These are phyloP conservation scores for Colletotrichum tamarilloi DNA, from an alignment of 2,329 filamentous ascomycete genomes.

Conservation along the genomic window DNA sequence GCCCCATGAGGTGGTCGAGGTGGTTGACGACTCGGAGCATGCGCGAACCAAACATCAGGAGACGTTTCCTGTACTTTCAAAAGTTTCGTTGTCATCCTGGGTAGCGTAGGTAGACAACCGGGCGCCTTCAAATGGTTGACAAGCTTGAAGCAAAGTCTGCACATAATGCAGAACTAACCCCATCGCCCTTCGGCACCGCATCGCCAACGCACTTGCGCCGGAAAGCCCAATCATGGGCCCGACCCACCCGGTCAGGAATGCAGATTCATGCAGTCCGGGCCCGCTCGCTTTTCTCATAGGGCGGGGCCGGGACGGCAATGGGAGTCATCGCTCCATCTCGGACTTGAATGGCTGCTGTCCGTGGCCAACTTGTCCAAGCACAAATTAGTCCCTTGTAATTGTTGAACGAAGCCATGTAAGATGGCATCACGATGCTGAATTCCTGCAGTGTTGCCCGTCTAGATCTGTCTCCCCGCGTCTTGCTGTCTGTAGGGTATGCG, in stretches of 20 bases:
- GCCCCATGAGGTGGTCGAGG: not conserved
- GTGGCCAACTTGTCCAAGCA: not conserved
- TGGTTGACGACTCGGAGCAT: not conserved
- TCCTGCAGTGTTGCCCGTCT: constrained; percentile 11
- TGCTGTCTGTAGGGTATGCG: not conserved
- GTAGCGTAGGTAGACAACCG: not conserved
- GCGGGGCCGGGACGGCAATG: constrained; percentile 37
- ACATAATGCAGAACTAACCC: constrained; percentile 8
- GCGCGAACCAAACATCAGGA: not conserved
- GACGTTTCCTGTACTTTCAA: not conserved
- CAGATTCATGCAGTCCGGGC: constrained; percentile 40
- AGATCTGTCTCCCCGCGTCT: constrained; percentile 1
- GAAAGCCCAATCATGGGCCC: constrained; percentile 39
- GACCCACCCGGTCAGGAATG: constrained; percentile 40
- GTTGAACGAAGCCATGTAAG: constrained; percentile 15
- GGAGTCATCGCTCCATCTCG: constrained; percentile 38
- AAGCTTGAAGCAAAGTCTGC: constrained; percentile 17
- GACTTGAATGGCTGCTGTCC: constrained; percentile 3
- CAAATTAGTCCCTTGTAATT: not conserved
- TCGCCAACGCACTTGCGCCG: constrained; percentile 35
- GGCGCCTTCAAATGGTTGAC: constrained; percentile 5
- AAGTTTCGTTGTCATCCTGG: not conserved
- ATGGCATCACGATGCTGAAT: constrained; percentile 33
- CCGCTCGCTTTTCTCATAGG: constrained; percentile 39
- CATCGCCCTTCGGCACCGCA: constrained; percentile 37